Conservation (phyloP, 2,329 filamentous ascomycete species). For the Aspergillus versicolor region DNA sequence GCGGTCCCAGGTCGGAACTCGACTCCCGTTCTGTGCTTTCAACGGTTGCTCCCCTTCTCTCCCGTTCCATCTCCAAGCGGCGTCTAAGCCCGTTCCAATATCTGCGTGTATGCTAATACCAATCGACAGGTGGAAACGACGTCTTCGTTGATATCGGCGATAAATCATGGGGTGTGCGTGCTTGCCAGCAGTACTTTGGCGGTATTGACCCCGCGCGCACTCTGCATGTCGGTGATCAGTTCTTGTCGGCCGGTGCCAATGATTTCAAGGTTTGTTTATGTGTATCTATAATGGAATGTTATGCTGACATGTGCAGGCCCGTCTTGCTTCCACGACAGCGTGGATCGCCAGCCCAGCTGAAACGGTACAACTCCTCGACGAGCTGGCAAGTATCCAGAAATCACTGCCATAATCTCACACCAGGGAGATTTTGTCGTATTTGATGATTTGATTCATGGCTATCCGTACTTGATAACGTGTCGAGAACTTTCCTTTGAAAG, state of each 20-base stretch:
- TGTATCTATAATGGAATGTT: too few relatives aligned
- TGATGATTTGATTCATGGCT: not conserved
- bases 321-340: slow-evolving; percentile 87
- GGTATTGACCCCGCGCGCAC: slow-evolving; percentile 73
- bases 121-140: slow-evolving; percentile 69
- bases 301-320: slow-evolving; percentile 50
- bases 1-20: slow-evolving; percentile 66
- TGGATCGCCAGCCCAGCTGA: slow-evolving; percentile 95
- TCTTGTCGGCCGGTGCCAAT: slow-evolving; percentile 90
- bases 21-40: slow-evolving; percentile 92
- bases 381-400: slow-evolving; percentile 56
- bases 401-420: not conserved
- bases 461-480: not conserved
- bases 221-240: slow-evolving; percentile 93
- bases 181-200: slow-evolving; percentile 88
- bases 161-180: slow-evolving; percentile 92
- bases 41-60: slow-evolving; percentile 58
- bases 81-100: too few relatives aligned
- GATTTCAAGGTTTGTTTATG: slow-evolving; percentile 75
- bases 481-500: not conserved
- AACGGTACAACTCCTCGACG: slow-evolving; percentile 85
- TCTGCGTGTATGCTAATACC: not conserved
- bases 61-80: not conserved
- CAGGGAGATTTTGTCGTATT: too few relatives aligned
- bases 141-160: slow-evolving; percentile 99